Percentiles rank a stretch among this genome's conserved stretches.
Conservation (phyloP, 2,329 filamentous ascomycete genomes). For the Alternaria incomplexa region DNA sequence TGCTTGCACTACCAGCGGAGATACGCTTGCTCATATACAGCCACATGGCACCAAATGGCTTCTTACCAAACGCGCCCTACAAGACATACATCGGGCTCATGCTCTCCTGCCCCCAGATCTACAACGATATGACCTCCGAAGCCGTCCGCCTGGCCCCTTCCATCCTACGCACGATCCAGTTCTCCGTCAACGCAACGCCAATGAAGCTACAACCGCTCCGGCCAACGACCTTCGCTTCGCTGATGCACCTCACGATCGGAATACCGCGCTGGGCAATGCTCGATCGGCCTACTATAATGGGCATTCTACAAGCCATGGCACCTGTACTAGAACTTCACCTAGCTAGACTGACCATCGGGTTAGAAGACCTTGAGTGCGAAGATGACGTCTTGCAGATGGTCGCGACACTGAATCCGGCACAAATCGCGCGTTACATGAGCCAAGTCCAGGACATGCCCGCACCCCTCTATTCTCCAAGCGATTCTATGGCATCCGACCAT, state of each 20-base stretch:
- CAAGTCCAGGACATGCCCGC: not conserved
- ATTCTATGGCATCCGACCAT: not conserved
- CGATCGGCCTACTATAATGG: not conserved
- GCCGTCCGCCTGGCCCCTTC: not conserved
- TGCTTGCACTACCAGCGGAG: not conserved
- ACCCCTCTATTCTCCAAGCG: not conserved
- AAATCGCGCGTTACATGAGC: not conserved
- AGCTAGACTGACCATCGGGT: not conserved
- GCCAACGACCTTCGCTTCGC: not conserved
- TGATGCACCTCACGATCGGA: slow-evolving; percentile 3
- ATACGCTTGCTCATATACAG: not conserved
- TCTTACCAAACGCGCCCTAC: not conserved
- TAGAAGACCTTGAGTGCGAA: not conserved
- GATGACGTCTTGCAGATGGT: not conserved
- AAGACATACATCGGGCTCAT: not conserved
- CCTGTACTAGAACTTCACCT: slow-evolving; percentile 2
- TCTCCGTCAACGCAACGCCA: not conserved
- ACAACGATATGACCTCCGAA: slow-evolving; percentile 4
- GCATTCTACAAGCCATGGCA: not conserved
- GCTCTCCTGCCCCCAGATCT: slow-evolving; percentile 8
- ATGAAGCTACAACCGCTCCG: not conserved
- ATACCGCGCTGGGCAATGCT: slow-evolving; percentile 1
- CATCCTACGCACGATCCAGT: not conserved
- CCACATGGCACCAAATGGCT: not conserved
- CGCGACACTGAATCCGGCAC: not conserved